A percentile compares a stretch with the other conserved stretches of the same genome.
phyloP scores from a whole-genome alignment of 805 yeast species.

The Lachancea fermentati region DNA sequence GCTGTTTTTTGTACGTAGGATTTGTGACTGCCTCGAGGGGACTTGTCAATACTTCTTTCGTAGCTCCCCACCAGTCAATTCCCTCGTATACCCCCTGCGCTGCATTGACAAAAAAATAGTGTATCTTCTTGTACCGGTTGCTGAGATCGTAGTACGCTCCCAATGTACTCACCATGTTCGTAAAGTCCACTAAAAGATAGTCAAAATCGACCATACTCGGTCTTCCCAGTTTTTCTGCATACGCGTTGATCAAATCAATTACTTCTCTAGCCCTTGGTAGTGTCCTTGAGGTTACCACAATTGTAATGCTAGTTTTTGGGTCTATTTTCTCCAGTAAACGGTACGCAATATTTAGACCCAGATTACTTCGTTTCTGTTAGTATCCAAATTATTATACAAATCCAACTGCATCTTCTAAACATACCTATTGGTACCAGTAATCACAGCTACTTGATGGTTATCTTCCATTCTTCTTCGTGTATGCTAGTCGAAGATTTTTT shows the following conservation, averaged over 20 bases:
- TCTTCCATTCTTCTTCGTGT: constrained; percentile 8
- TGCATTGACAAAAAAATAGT: constrained; percentile 80
- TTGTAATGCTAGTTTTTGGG: constrained; percentile 51
- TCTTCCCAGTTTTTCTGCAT: constrained; percentile 38
- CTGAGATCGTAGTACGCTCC: constrained; percentile 66
- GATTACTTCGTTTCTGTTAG: constrained; percentile 48
- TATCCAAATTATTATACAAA: constrained; percentile 22
- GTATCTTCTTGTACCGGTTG: constrained; percentile 59
- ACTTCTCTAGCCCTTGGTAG: constrained; percentile 77
- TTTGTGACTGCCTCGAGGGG: constrained; percentile 83
- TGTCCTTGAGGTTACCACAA: constrained; percentile 86
- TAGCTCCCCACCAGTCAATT: constrained; percentile 79
- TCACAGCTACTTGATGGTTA: constrained; percentile 36
- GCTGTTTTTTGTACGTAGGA: constrained; percentile 82
- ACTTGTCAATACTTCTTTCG: constrained; percentile 53
- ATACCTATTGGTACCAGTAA: constrained; percentile 41
- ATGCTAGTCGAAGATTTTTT: not conserved
- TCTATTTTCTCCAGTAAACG: constrained; percentile 63
- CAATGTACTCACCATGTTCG: constrained; percentile 79
- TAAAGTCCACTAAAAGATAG: constrained; percentile 82
- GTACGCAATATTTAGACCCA: constrained; percentile 83
- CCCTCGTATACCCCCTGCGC: constrained; percentile 87
- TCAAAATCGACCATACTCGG: constrained; percentile 71
- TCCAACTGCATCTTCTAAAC: constrained; percentile 1
- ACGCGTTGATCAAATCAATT: constrained; percentile 50